Percentiles rank a stretch among this genome's conserved stretches.
These are phyloP conservation scores for Leccinum broughii DNA, from an alignment of 768 basidiomycete genomes.

Conservation along the genomic window DNA sequence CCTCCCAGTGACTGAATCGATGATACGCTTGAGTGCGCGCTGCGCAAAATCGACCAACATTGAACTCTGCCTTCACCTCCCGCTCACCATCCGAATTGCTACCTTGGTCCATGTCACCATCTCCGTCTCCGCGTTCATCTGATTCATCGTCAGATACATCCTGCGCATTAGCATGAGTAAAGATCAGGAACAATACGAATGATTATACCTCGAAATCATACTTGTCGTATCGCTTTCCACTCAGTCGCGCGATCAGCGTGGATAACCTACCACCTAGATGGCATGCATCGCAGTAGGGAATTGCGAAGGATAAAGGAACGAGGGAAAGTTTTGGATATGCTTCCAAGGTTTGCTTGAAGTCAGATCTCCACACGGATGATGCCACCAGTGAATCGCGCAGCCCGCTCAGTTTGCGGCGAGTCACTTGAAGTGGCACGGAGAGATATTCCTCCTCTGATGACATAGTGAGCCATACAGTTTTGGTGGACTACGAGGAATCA, in stretches of 20 bases:
- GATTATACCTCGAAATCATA: conserved; percentile 62
- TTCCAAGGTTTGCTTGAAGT: conserved; percentile 65
- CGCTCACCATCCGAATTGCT: conserved; percentile 6
- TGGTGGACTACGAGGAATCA: background rate
- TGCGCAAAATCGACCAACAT: conserved; percentile 82
- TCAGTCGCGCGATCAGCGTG: conserved; percentile 58
- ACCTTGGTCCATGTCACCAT: conserved; percentile 15
- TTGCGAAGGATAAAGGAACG: conserved; percentile 49
- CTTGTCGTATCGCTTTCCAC: conserved; percentile 70
- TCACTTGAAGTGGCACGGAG: conserved; percentile 61
- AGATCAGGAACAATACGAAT: background rate
- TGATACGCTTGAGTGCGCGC: conserved; percentile 67
- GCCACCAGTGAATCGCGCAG: conserved; percentile 74
- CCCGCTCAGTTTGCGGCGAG: conserved; percentile 70
- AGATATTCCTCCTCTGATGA: conserved; percentile 66
- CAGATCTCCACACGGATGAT: conserved; percentile 80
- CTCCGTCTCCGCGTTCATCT: conserved; percentile 25
- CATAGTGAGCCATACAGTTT: background rate
- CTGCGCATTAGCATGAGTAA: conserved; percentile 13
- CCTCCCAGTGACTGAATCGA: conserved; percentile 82
- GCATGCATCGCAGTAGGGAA: conserved; percentile 81
- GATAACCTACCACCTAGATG: conserved; percentile 71
- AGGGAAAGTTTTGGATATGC: conserved; percentile 66
- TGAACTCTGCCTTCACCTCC: conserved; percentile 41
- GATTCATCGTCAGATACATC: conserved; percentile 25